phyloP scores from a whole-genome alignment of 2,329 filamentous ascomycete genomes.

The Mycosphaerella arachidis region DNA sequence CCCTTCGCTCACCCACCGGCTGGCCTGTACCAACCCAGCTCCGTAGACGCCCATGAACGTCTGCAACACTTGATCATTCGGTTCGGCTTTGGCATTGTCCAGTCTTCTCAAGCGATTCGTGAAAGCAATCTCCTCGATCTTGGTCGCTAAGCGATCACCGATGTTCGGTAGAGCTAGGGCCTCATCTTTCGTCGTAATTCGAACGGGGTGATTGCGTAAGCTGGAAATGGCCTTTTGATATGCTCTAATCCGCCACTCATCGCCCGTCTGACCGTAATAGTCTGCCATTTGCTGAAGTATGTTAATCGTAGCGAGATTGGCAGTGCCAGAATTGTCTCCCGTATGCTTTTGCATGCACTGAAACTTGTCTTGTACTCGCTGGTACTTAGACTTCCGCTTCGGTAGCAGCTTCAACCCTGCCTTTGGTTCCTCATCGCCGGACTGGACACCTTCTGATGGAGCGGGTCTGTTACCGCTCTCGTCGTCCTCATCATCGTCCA shows the following conservation, averaged over 20 bases:
- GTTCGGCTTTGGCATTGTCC: constrained; percentile 64
- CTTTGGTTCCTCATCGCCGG: constrained; percentile 9
- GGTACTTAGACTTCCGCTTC: constrained; percentile 22
- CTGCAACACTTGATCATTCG: constrained; percentile 60
- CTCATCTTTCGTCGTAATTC: constrained; percentile 64
- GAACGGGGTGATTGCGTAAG: constrained; percentile 60
- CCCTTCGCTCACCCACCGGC: constrained; percentile 71
- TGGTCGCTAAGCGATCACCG: constrained; percentile 68
- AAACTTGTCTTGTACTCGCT: constrained; percentile 41
- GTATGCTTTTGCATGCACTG: constrained; percentile 58
- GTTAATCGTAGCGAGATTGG: constrained; percentile 71
- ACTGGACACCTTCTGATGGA: constrained; percentile 23
- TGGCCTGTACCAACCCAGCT: constrained; percentile 62
- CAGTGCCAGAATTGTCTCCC: constrained; percentile 49
- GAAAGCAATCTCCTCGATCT: constrained; percentile 82
- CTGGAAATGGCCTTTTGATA: constrained; percentile 76
- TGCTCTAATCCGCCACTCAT: constrained; percentile 69
- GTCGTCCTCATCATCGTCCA: constrained; percentile 39
- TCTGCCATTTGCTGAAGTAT: constrained; percentile 73
- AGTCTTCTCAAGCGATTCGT: constrained; percentile 69
- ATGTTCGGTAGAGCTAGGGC: constrained; percentile 65
- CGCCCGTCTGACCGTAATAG: constrained; percentile 69
- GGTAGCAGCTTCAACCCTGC: constrained; percentile 9
- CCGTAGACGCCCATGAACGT: constrained; percentile 70
- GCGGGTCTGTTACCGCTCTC: constrained; percentile 17